Conservation (phyloP, 23 red algal genomes). For the Gracilariopsis chorda region DNA sequence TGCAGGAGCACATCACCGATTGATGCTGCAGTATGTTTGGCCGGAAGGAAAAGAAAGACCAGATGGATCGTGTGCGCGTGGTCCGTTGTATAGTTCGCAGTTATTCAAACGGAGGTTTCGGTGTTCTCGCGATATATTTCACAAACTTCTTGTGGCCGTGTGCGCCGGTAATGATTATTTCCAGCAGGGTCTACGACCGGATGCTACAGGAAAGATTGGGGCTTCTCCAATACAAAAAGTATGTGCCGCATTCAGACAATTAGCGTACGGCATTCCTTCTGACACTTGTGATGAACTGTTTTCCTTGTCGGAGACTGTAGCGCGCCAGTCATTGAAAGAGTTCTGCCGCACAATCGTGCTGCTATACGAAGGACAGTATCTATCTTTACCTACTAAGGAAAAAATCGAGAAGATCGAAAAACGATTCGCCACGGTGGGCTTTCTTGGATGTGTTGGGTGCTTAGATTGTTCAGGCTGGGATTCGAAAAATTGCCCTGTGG, state of each 20-base stretch:
- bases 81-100: too few relatives aligned
- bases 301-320: background rate
- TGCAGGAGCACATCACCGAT: too few relatives aligned
- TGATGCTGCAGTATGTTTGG: too few relatives aligned
- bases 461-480: background rate
- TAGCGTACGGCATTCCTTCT: background rate
- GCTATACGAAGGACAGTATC: background rate
- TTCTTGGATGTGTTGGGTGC: conserved; percentile 20
- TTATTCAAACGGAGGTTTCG: background rate
- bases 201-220: background rate
- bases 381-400: background rate
- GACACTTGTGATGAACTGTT: background rate
- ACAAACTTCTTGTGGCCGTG: background rate
- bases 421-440: background rate
- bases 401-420: background rate
- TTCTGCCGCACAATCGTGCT: background rate
- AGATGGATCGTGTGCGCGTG: too few relatives aligned
- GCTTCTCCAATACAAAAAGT: conserved; percentile 11
- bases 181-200: background rate
- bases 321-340: background rate
- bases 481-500: background rate
- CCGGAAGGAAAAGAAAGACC: too few relatives aligned
- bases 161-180: background rate
- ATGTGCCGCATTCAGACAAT: background rate
- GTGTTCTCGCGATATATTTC: background rate